Conservation (phyloP, 2,329 filamentous ascomycete genomes). For the Fusarium albidum region DNA sequence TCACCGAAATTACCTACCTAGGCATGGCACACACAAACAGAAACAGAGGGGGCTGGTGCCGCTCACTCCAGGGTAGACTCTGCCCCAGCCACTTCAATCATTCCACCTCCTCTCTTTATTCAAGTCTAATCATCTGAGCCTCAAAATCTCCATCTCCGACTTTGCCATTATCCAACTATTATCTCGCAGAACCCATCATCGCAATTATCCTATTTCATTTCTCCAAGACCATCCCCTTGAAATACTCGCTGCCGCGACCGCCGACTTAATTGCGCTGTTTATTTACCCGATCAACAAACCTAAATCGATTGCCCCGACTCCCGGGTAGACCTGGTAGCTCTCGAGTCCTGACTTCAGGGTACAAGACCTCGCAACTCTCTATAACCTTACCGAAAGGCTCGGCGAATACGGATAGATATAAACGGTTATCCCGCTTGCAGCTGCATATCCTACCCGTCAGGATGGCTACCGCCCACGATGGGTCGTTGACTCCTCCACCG, state of each 20-base stretch:
- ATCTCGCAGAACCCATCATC: constrained; percentile 34
- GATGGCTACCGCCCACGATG: constrained; percentile 40
- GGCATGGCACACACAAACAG: constrained; percentile 22
- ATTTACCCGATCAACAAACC: constrained; percentile 22
- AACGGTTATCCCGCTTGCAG: constrained; percentile 4
- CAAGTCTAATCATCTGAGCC: constrained; percentile 36
- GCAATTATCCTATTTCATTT: constrained; percentile 16
- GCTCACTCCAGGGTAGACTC: constrained; percentile 38
- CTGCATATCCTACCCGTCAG: constrained; percentile 27
- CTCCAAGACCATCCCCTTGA: constrained; percentile 1
- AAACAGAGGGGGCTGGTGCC: constrained; percentile 33
- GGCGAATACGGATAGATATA: constrained; percentile 13
- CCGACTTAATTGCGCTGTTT: constrained; percentile 23
- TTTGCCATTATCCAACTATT: constrained; percentile 38
- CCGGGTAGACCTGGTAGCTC: constrained; percentile 32
- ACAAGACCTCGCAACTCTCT: constrained; percentile 15
- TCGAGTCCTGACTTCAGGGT: constrained; percentile 29
- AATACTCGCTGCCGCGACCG: constrained; percentile 14
- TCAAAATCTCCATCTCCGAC: constrained; percentile 36
- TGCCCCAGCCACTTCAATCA: constrained; percentile 40
- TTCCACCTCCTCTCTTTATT: constrained; percentile 31
- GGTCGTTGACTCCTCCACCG: constrained; percentile 67
- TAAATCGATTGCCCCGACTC: constrained; percentile 24
- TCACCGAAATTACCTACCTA: constrained; percentile 22
- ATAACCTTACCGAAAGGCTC: constrained; percentile 9